Base-by-base conservation (phyloP, 345 rosid species). In the Pugionium cornutum region DNA sequence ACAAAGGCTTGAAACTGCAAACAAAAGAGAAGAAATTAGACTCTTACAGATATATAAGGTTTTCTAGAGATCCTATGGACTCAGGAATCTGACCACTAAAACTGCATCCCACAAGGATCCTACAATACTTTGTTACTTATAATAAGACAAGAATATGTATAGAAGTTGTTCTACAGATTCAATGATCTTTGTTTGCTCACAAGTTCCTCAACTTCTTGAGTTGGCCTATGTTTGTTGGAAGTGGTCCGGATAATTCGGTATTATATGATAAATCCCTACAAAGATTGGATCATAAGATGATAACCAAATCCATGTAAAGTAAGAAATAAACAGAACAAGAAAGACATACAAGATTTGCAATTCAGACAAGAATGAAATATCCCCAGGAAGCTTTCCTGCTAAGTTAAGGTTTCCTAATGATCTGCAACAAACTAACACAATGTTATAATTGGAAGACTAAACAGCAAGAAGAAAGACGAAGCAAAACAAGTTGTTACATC, bases 251-350 rank as follows among this genome's bases (percentile, higher is more conserved):
- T 41, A 95, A 74, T 41, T 48, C 80, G 50, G 60, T 30, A 78
- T 89, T 95, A 76, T 68, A 84, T 7, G 97, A 89, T 62, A 95
- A 78, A 81, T 91, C 99, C 85, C 99, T 94, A 54, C 8, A 80
- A 4, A 36, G 11, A 81, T 52, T 53, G 34, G 11, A 58, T 25
- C 27, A 73, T 56, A 68, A 73, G 44, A 67, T 37, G 29, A 70
- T 33, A 53, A 52, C 0, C 3, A 18, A 60, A 69, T 6, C 7
- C 8, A 36, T 41, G 47, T 7, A 4, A 58, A n/a, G 11, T 18
- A 18, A 18, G 18, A 18, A 18, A 18, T 2, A 47, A 42, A 41
- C 8, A 53, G 57, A 27, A 34, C 48, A 18, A 18, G 37, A 62
- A 61, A 67, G 27, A 76, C 90, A 10, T 83, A 89, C 98, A 92